Percentiles rank a stretch among this genome's conserved stretches.
Evolutionary conservation across 2,329 filamentous ascomycete genomes (phyloP).

Genomic region (Cryoendolithus antarcticus): DNA sequence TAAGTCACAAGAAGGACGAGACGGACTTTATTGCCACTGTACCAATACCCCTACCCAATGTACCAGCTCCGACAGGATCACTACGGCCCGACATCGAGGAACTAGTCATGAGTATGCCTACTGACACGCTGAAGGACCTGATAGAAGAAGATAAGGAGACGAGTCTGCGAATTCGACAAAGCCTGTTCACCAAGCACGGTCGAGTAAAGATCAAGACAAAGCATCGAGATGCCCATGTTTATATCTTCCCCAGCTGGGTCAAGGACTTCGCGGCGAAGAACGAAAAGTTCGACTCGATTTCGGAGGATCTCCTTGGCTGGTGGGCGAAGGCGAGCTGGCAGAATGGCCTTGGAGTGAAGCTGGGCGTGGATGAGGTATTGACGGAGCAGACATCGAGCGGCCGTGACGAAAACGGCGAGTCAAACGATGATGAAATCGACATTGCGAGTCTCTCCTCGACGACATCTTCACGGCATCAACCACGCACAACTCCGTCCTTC

Average conservation of each 20-base stretch:
- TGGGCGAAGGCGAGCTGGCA: constrained; percentile 96
- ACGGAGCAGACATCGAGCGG: constrained; percentile 26
- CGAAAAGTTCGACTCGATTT: constrained; percentile 72
- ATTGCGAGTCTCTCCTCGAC: constrained; percentile 21
- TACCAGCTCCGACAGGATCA: constrained; percentile 50
- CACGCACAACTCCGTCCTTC: constrained; percentile 12
- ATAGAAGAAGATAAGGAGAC: constrained; percentile 61
- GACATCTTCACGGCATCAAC: constrained; percentile 31
- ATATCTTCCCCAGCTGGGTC: constrained; percentile 86
- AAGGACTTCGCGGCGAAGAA: constrained; percentile 72
- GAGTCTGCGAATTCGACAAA: constrained; percentile 60
- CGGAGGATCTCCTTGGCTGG: constrained; percentile 85
- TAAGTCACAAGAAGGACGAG: constrained; percentile 73
- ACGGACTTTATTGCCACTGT: constrained; percentile 82
- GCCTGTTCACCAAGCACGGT: constrained; percentile 59
- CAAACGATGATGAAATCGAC: constrained; percentile 42
- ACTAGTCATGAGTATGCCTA: constrained; percentile 75
- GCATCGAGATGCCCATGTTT: constrained; percentile 84
- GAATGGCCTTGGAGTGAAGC: constrained; percentile 61
- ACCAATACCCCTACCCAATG: constrained; percentile 46
- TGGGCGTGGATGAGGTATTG: constrained; percentile 58
- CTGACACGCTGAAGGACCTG: constrained; percentile 75
- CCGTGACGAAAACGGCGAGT: constrained; percentile 14
- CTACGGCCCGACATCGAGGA: constrained; percentile 59
- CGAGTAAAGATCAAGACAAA: constrained; percentile 69